Percentiles rank a stretch among this genome's conserved stretches.
phyloP scores from a whole-genome alignment of 108 stramenopile genomes.

The Schizochytrium sp. region DNA sequence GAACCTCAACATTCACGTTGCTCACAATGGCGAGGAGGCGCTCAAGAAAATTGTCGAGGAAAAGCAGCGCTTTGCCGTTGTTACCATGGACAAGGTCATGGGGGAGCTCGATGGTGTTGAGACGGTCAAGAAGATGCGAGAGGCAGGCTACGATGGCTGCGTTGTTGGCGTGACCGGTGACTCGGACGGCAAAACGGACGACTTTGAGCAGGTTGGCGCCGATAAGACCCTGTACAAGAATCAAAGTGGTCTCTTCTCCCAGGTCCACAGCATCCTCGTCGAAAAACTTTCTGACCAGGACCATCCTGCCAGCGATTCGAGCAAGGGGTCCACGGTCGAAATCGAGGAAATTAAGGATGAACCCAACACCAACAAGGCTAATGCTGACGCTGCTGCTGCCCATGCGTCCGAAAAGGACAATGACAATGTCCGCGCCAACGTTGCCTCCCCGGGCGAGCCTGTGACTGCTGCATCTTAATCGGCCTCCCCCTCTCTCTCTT shows the following conservation, averaged over 20 bases:
- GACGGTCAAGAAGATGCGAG: background rate
- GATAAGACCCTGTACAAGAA: background rate
- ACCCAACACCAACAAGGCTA: background rate
- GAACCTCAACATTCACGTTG: constrained; percentile 10
- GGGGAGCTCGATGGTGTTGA: background rate
- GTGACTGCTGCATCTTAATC: background rate
- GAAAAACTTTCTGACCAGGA: background rate
- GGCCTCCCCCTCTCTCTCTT: too few species aligned
- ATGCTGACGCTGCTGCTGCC: background rate
- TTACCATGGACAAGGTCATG: constrained; percentile 14
- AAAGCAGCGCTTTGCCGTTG: background rate
- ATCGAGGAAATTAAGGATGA: background rate
- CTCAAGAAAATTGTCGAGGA: background rate
- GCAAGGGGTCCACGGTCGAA: background rate
- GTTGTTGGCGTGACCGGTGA: background rate
- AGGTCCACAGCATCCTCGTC: background rate
- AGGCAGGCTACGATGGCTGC: constrained; percentile 6
- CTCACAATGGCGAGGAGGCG: background rate
- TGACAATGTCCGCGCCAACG: background rate
- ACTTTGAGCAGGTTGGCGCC: background rate
- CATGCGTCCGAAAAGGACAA: background rate
- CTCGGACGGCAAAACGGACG: background rate
- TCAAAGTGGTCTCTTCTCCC: background rate
- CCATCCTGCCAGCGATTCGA: background rate
- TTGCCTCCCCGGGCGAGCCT: background rate